Base-by-base conservation (phyloP, 176 grass and related monocot species). In the Eragrostis nindensis region DNA sequence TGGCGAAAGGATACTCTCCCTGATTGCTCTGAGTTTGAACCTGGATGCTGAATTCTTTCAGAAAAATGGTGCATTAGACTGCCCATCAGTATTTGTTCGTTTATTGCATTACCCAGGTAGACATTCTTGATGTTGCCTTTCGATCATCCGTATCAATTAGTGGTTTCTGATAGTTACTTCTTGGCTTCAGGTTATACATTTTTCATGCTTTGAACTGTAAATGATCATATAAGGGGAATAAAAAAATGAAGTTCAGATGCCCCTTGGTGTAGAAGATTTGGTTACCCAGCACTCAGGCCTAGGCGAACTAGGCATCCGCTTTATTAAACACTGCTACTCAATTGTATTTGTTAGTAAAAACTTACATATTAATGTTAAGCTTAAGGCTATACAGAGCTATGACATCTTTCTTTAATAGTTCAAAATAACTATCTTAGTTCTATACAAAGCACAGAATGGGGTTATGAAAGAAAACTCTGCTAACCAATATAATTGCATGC, bases 61-160 rank as follows among this genome's bases (percentile, higher is more conserved):
- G 29, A 78, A 78, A 1, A 49, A 67, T 66, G 86, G 80, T 56
- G 86, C 80, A n/a, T 57, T 83, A 4, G 40, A 73, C 69, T 25
- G 27, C 60, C 86, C 86, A 0, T 83, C 73, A 44, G 46, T 63
- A 70, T 68, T 88, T 87, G 56, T 97, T 83, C 87, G 85, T 52
- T 42, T 94, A 52, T 80, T 97, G 83, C 92, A 92, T 89, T 97
- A 94, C 59, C 92, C 87, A 87, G 92, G 91, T 87, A 53, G 50
- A 61, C 9, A 59, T 40, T 76, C 26, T 82, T 82, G 6, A 22
- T 54, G 13, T 57, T 44, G 15, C 12, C 15, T 79, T 59, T 50
- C 79, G 41, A 53, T 61, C 11, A 7, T 71, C 67, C 15, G 68
- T 41, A 1, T 74, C 49, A 26, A 59, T 64, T 59, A 30, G 52